Base-by-base conservation (phyloP, 1,284 basidiomycete species). In the Athelia sp. region DNA sequence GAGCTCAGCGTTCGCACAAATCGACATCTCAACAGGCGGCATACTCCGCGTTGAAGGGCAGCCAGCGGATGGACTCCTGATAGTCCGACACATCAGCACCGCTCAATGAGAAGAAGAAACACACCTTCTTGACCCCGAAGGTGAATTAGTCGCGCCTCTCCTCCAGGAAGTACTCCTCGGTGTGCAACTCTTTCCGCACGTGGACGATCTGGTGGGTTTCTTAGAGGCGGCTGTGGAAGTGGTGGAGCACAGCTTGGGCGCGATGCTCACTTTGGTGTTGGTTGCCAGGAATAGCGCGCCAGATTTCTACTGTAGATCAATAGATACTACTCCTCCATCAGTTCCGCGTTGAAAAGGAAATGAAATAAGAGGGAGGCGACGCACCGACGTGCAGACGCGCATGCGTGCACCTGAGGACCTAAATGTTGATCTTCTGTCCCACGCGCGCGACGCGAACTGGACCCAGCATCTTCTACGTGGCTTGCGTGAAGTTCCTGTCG, bases 231-330 rank as follows among this genome's bases (percentile, higher is more conserved):
- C 42, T 48, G 47, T 31, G 46, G 36, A 19, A 10, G 40, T 45
- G 46, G 44, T 45, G 38, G 36, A 54, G 59, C 35, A 38, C 59
- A 63, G 63, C 60, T 93, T 91, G 0, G 96, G 96, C 0, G 95
- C 90, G 50, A 99, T 91, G 56, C 87, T 85, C 43, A 98, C 85
- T 71, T 98, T 95, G 1, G 95, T 97, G 60, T 92, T 85, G 0
- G 89, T 88, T 3, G 88, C 87, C 14, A 98, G 74, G 13, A 98
- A 78, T 3, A 83, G 67, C 1, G 79, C 80, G 47, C 73, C 76
- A 9, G 69, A 70, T 56, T 74, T 78, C 1, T 71, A 57, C 8
- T 74, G 65, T 3, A 84, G 80, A 42, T 79, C 71, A 22, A 84
- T 64, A 19, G 76, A 82, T 18, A 82, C 87, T 89, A 54, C 1